Conservation (phyloP, 768 basidiomycete genomes). For the Xanthoconium purpureum region DNA sequence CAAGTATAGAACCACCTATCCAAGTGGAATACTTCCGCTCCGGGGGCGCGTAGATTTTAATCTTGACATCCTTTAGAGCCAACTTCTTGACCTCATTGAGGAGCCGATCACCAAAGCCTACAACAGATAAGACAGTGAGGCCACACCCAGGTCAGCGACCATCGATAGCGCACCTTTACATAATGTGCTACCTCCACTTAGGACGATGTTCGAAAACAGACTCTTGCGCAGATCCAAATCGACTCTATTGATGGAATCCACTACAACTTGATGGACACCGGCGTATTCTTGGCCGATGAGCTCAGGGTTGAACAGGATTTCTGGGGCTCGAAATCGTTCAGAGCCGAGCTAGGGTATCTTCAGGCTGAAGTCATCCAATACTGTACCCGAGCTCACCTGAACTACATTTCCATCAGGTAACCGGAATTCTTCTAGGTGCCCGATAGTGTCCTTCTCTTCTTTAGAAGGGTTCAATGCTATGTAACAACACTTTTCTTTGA, state of each 20-base stretch:
- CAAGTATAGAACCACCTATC: slow-evolving; percentile 97
- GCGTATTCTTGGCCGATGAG: slow-evolving; percentile 94
- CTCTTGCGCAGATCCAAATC: slow-evolving; percentile 95
- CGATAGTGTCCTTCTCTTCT: slow-evolving; percentile 87
- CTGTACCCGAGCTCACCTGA: slow-evolving; percentile 52
- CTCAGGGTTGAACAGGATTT: slow-evolving; percentile 97
- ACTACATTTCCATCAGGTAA: slow-evolving; percentile 94
- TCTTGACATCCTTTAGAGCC: slow-evolving; percentile 93
- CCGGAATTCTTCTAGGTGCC: slow-evolving; percentile 82
- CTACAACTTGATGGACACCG: slow-evolving; percentile 96
- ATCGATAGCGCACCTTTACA: slow-evolving; percentile 67
- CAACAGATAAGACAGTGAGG: slow-evolving; percentile 17
- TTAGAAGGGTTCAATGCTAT: slow-evolving; percentile 88
- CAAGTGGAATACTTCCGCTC: slow-evolving; percentile 97
- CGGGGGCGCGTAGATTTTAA: slow-evolving; percentile 99
- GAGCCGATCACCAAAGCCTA: slow-evolving; percentile 94
- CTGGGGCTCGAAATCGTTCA: slow-evolving; percentile 95
- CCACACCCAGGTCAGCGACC: slow-evolving; percentile 2
- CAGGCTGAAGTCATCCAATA: slow-evolving; percentile 12
- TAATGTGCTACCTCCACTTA: slow-evolving; percentile 94
- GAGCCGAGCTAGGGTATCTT: slow-evolving; percentile 67
- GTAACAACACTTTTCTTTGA: slow-evolving; percentile 99
- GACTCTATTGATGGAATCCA: slow-evolving; percentile 96
- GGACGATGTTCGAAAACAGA: slow-evolving; percentile 93
- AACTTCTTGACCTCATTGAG: slow-evolving; percentile 96